A percentile compares a stretch with the other conserved stretches of the same genome.
These are phyloP conservation scores for Suillus brevipes DNA, from an alignment of 768 basidiomycete species.

Conservation along the genomic window DNA sequence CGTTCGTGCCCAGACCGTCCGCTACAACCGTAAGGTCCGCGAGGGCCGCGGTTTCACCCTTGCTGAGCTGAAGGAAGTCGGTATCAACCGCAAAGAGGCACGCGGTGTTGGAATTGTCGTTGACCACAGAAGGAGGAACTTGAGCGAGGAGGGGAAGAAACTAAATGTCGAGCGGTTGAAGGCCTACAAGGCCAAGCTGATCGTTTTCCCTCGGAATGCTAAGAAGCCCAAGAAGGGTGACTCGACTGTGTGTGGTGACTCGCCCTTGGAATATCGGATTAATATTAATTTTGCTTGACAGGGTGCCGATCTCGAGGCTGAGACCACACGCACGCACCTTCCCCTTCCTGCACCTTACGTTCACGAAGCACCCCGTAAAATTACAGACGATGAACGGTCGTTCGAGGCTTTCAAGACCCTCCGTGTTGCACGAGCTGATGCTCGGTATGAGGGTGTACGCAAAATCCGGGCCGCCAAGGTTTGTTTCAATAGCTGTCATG, in stretches of 20 bases:
- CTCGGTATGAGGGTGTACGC: slow-evolving; percentile 84
- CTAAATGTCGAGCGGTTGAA: slow-evolving; percentile 92
- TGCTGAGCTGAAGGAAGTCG: slow-evolving; percentile 93
- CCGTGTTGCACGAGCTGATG: slow-evolving; percentile 77
- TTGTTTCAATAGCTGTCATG: slow-evolving; percentile 28
- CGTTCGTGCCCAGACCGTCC: slow-evolving; percentile 93
- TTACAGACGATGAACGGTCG: slow-evolving; percentile 85
- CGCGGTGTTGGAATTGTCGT: slow-evolving; percentile 91
- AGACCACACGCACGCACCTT: slow-evolving; percentile 67
- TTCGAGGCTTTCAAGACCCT: slow-evolving; percentile 89
- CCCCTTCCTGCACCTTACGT: slow-evolving; percentile 67
- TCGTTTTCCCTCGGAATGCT: slow-evolving; percentile 96
- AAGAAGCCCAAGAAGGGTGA: slow-evolving; percentile 96
- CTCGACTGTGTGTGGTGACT: slow-evolving; percentile 64
- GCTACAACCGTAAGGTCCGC: slow-evolving; percentile 97
- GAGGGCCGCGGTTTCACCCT: slow-evolving; percentile 97
- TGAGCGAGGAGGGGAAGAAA: slow-evolving; percentile 95
- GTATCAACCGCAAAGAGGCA: slow-evolving; percentile 91
- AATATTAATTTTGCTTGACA: slow-evolving; percentile 32
- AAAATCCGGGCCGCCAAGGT: slow-evolving; percentile 87
- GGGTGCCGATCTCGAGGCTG: slow-evolving; percentile 80
- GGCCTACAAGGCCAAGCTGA: slow-evolving; percentile 88
- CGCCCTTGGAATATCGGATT: slow-evolving; percentile 6
- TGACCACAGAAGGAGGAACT: slow-evolving; percentile 94
- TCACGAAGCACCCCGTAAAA: slow-evolving; percentile 88